phyloP scores from a whole-genome alignment of 192 early-diverging fungal genomes.

The Allomyces arbusculus region DNA sequence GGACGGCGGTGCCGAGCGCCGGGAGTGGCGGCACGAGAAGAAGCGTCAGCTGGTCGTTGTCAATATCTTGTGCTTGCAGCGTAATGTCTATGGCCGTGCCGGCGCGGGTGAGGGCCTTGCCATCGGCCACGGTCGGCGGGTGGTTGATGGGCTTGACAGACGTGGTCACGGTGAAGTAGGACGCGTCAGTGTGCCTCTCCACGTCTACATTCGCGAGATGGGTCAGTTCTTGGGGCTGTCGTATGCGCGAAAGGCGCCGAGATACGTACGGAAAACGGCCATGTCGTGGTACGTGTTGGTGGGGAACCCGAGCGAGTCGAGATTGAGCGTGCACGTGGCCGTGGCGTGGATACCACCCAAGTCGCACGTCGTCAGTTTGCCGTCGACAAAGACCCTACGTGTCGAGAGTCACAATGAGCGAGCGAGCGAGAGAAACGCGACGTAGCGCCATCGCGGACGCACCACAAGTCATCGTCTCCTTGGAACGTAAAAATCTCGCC shows the following conservation, averaged over 20 bases:
- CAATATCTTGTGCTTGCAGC: too few species aligned
- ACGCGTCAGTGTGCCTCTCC: background rate
- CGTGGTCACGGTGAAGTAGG: background rate
- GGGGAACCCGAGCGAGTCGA: background rate
- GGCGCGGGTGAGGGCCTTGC: background rate
- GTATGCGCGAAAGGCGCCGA: too few species aligned
- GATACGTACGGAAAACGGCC: background rate
- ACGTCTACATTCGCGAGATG: background rate
- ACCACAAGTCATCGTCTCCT: background rate
- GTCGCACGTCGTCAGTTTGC: constrained; percentile 2
- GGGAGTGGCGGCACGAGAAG: too few species aligned
- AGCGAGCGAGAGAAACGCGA: too few species aligned
- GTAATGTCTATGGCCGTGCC: background rate
- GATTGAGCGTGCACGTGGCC: background rate
- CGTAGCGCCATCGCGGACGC: background rate
- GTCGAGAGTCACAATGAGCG: background rate
- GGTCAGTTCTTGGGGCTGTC: too few species aligned
- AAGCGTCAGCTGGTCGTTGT: too few species aligned
- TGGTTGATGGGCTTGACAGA: background rate
- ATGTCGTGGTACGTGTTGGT: background rate
- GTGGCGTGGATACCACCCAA: constrained; percentile 1
- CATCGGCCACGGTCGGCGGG: background rate
- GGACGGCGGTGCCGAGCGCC: too few species aligned
- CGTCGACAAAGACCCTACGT: background rate
- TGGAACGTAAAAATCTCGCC: background rate